Evolutionary conservation across 257 asterid genomes (phyloP).

Genomic region (Lithospermum erythrorhizon): DNA sequence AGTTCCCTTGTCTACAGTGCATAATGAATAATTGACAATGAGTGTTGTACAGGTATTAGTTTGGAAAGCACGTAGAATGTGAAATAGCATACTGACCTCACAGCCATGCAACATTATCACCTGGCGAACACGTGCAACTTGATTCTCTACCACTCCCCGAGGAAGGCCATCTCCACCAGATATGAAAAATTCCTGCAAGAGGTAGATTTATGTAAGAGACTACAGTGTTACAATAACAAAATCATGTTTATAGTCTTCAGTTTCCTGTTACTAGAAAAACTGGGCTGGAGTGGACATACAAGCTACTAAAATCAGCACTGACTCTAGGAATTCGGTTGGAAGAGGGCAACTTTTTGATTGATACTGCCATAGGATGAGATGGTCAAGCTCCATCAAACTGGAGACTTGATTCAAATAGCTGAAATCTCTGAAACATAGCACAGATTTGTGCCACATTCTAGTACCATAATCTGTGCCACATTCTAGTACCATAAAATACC

Average conservation of each 20-base stretch:
- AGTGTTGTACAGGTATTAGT: not conserved
- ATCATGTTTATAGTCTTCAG: not conserved
- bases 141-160: constrained; percentile 97
- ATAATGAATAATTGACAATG: constrained; percentile 1
- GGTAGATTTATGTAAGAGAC: not conserved
- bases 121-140: constrained; percentile 68
- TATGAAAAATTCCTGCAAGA: constrained; percentile 67
- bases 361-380: too few species aligned
- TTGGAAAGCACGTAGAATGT: not conserved
- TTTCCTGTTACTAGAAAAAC: too few species aligned
- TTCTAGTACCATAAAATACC: too few species aligned
- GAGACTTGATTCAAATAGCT: too few species aligned
- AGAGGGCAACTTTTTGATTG: too few species aligned
- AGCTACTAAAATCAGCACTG: too few species aligned
- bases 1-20: constrained; percentile 66
- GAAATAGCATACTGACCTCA: constrained; percentile 53
- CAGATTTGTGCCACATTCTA: too few species aligned
- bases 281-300: too few species aligned
- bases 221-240: not conserved
- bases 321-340: too few species aligned
- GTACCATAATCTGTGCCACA: too few species aligned
- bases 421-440: too few species aligned
- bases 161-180: constrained; percentile 99
- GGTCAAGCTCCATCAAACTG: too few species aligned
- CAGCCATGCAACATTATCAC: constrained; percentile 57